phyloP scores from a whole-genome alignment of 345 rosid species.

The Combretum micranthum region DNA sequence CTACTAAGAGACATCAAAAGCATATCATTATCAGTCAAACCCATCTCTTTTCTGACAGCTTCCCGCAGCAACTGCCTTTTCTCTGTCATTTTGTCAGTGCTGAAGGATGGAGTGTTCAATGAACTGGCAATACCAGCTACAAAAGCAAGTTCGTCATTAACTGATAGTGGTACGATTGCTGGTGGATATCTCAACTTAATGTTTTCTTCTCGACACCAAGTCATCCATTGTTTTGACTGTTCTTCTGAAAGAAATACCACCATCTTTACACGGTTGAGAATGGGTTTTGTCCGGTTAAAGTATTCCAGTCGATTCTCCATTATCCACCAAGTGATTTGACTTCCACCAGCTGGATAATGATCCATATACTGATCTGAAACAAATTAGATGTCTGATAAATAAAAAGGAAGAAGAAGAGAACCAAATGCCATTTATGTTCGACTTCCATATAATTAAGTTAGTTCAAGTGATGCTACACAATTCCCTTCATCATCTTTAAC shows the following conservation, averaged over 20 bases:
- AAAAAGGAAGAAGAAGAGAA: neutral
- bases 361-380: conserved; percentile 77
- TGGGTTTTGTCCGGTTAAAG: conserved; percentile 75
- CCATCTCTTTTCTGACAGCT: conserved; percentile 70
- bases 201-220: conserved; percentile 84
- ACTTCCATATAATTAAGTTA: too few species aligned
- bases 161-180: conserved; percentile 70
- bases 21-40: conserved; percentile 66
- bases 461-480: too few species aligned
- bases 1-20: conserved; percentile 92
- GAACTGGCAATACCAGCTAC: conserved; percentile 77
- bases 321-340: conserved; percentile 98
- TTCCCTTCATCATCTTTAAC: too few species aligned
- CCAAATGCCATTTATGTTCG: neutral
- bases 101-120: conserved; percentile 57
- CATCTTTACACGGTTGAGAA: conserved; percentile 75
- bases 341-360: conserved; percentile 84
- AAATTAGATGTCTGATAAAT: neutral
- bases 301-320: conserved; percentile 94
- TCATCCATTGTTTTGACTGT: conserved; percentile 78
- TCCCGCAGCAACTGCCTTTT: conserved; percentile 51
- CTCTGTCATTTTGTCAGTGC: conserved; percentile 55
- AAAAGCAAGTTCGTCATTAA: conserved; percentile 91
- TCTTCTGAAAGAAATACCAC: conserved; percentile 73
- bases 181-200: conserved; percentile 83